phyloP scores from a whole-genome alignment of 768 basidiomycete genomes.

The Pleurotus sapidus region DNA sequence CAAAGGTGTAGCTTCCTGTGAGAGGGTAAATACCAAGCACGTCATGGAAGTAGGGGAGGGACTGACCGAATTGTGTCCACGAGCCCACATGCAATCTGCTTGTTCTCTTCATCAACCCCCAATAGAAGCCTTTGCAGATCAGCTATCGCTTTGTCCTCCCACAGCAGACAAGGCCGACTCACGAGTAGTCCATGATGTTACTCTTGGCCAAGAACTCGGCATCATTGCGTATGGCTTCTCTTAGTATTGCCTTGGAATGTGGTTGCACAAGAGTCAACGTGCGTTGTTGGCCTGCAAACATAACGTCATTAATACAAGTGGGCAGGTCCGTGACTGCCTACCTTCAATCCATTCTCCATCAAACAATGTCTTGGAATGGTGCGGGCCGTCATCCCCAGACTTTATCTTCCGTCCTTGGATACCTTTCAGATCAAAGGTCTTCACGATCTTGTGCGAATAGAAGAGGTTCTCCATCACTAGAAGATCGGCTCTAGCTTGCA shows the following conservation, averaged over 20 bases:
- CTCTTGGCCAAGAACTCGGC: conserved; percentile 71
- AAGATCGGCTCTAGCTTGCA: conserved; percentile 69
- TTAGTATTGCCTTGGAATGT: conserved; percentile 69
- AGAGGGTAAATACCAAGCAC: background rate
- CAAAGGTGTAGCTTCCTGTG: conserved; percentile 79
- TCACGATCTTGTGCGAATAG: conserved; percentile 60
- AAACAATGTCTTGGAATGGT: conserved; percentile 57
- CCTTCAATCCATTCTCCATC: conserved; percentile 88
- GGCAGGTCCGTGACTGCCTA: conserved; percentile 17
- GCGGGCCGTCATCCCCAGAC: conserved; percentile 27
- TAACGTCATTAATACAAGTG: background rate
- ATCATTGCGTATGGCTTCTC: conserved; percentile 66
- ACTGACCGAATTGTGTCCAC: conserved; percentile 78
- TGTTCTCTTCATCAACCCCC: conserved; percentile 64
- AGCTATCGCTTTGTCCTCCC: background rate
- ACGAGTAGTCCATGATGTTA: conserved; percentile 90
- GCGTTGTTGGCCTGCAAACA: conserved; percentile 54
- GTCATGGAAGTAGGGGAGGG: background rate
- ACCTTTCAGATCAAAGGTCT: conserved; percentile 82
- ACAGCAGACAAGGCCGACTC: conserved; percentile 20
- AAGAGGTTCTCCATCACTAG: conserved; percentile 88
- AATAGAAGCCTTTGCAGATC: conserved; percentile 52
- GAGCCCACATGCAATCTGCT: conserved; percentile 72
- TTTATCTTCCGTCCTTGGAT: conserved; percentile 78
- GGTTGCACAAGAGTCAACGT: conserved; percentile 65